These are phyloP conservation scores for Hypoxylon sp. DNA, from an alignment of 2,329 filamentous ascomycete genomes.

Conservation along the genomic window DNA sequence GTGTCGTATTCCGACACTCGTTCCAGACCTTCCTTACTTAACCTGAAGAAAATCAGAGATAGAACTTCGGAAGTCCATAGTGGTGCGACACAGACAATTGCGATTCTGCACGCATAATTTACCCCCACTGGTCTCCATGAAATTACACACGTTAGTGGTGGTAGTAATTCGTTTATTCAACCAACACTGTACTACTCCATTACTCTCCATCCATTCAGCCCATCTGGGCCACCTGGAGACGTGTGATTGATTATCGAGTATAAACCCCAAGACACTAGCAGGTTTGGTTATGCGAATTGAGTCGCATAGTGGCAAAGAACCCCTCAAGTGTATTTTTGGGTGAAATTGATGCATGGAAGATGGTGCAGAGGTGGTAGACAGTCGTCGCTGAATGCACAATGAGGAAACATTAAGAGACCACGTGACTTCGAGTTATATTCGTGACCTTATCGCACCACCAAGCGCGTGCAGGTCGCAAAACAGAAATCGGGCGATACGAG, in stretches of 20 bases:
- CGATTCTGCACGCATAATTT: constrained; percentile 23
- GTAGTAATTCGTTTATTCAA: constrained; percentile 17
- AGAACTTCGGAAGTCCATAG: constrained; percentile 1
- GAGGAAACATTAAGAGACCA: constrained; percentile 37
- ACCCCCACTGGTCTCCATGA: constrained; percentile 19
- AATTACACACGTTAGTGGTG: constrained; percentile 22
- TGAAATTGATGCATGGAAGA: neutral
- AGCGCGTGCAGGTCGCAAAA: constrained; percentile 41
- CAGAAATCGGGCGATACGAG: neutral
- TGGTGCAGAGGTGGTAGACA: constrained; percentile 19
- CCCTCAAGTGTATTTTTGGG: constrained; percentile 15
- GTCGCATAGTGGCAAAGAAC: constrained; percentile 38
- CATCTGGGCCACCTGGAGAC: constrained; percentile 37
- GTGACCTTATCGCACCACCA: constrained; percentile 37
- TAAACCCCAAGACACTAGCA: constrained; percentile 13
- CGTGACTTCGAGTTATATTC: constrained; percentile 51
- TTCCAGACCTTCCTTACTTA: constrained; percentile 21
- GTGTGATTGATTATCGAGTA: constrained; percentile 24
- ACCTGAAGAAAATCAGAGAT: constrained; percentile 18
- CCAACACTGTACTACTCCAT: constrained; percentile 5
- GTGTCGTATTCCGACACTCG: constrained; percentile 42
- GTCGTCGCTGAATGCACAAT: constrained; percentile 20
- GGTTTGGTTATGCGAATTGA: constrained; percentile 11
- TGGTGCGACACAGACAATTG: constrained; percentile 25
- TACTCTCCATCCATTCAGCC: constrained; percentile 17